phyloP scores from a whole-genome alignment of 148 eudicot genomes.

The Suaeda aralocaspica region DNA sequence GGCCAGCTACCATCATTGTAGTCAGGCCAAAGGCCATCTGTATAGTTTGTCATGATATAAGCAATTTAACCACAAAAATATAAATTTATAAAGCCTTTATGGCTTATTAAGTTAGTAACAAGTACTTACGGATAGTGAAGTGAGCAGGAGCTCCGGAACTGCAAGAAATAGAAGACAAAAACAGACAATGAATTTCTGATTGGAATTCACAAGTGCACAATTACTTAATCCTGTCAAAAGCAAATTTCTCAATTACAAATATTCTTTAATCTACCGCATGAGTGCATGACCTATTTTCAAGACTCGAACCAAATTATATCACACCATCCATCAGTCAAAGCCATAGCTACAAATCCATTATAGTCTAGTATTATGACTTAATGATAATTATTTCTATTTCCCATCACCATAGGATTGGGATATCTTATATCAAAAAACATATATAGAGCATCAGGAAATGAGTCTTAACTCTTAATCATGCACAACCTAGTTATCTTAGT shows the following conservation, averaged over 20 bases:
- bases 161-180: slow-evolving; percentile 31
- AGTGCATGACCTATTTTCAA: too few relatives aligned
- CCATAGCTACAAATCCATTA: neutral
- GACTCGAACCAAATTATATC: too few relatives aligned
- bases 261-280: too few relatives aligned
- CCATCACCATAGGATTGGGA: neutral
- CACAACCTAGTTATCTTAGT: too few relatives aligned
- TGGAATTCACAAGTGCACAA: neutral
- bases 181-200: slow-evolving; percentile 14
- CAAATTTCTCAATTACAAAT: neutral
- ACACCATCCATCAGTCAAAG: neutral
- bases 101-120: neutral
- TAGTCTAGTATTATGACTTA: too few relatives aligned
- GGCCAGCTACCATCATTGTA: slow-evolving; percentile 97
- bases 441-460: neutral
- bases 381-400: too few relatives aligned
- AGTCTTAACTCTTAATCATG: neutral
- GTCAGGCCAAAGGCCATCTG: slow-evolving; percentile 97
- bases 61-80: neutral
- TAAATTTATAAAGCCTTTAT: neutral
- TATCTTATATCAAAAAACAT: too few relatives aligned
- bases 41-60: neutral
- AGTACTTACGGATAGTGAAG: slow-evolving; percentile 90
- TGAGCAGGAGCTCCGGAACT: slow-evolving; percentile 57
- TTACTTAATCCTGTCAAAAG: neutral